Evolutionary conservation across 139 green algal genomes (phyloP).

Genomic region (Gonium pectorale): DNA sequence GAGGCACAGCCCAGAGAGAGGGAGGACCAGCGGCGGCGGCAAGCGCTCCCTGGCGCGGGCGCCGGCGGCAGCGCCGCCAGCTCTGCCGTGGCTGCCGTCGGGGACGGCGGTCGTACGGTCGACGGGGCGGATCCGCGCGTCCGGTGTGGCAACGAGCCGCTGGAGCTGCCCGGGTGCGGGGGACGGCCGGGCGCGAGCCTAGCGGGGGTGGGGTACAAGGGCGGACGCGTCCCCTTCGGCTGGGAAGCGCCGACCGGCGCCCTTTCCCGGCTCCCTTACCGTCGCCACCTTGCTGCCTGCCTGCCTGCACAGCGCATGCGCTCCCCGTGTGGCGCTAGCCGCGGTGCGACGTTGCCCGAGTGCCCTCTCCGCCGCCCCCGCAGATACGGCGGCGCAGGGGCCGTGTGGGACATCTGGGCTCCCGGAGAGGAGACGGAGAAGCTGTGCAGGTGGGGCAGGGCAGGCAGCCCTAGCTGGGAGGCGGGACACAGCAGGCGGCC

Average conservation of each 20-base stretch:
- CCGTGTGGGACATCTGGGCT: conserved; percentile 90
- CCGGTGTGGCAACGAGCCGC: conserved; percentile 9
- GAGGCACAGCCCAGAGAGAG: too few species aligned
- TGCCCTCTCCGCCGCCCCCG: not conserved
- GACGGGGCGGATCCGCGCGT: not conserved
- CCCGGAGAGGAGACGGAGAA: not conserved
- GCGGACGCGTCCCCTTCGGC: too few species aligned
- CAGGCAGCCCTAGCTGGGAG: too few species aligned
- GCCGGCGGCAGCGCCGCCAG: not conserved
- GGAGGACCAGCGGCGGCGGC: not conserved
- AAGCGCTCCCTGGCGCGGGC: not conserved
- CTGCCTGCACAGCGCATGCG: too few species aligned
- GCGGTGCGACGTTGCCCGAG: too few species aligned
- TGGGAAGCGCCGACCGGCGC: too few species aligned
- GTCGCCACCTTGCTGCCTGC: too few species aligned
- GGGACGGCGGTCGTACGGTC: not conserved
- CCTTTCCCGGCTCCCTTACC: too few species aligned
- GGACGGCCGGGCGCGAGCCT: not conserved
- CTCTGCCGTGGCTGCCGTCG: too few species aligned
- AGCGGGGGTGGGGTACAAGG: too few species aligned
- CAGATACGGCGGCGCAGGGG: conserved; percentile 68
- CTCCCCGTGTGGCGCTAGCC: too few species aligned
- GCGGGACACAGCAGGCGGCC: too few species aligned
- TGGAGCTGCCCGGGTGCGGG: not conserved
- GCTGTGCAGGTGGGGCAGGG: conserved; percentile 12